These are phyloP conservation scores for Uncinocarpus reesii DNA, from an alignment of 2,329 filamentous ascomycete species.

Conservation along the genomic window DNA sequence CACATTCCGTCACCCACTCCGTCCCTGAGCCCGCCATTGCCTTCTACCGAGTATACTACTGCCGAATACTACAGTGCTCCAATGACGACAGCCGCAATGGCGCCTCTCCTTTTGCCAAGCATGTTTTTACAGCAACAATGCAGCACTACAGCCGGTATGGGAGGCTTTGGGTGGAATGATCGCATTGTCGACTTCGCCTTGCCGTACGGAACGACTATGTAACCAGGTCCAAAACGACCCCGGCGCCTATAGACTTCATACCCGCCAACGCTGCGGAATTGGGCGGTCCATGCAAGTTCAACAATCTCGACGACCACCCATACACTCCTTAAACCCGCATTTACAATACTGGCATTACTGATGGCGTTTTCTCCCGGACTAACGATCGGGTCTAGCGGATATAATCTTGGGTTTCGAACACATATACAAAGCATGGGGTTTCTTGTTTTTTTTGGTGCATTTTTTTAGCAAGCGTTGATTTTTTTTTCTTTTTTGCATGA, in stretches of 20 bases:
- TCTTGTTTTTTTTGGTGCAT: conserved; percentile 27
- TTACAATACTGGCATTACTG: conserved; percentile 40
- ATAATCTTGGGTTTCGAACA: conserved; percentile 5
- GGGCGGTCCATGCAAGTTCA: conserved; percentile 17
- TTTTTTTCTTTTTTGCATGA: conserved; percentile 29
- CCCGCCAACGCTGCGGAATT: conserved; percentile 14
- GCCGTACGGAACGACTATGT: conserved; percentile 67
- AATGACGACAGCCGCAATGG: conserved; percentile 61
- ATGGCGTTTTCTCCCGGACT: conserved; percentile 40
- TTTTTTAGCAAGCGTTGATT: conserved; percentile 26
- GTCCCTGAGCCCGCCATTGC: conserved; percentile 68
- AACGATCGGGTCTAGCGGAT: conserved; percentile 21
- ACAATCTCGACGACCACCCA: conserved; percentile 25
- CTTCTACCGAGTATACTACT: conserved; percentile 53
- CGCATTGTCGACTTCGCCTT: conserved; percentile 70
- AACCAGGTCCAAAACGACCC: conserved; percentile 28
- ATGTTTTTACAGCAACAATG: conserved; percentile 74
- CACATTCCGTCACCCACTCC: conserved; percentile 69
- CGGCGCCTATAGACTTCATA: conserved; percentile 14
- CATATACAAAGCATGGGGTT: conserved; percentile 37
- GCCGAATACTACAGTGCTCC: conserved; percentile 68
- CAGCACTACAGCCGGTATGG: conserved; percentile 65
- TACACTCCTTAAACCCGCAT: conserved; percentile 21
- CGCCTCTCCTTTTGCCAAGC: conserved; percentile 71
- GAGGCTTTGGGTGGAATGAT: conserved; percentile 69